Evolutionary conservation across 306 rosid genomes (phyloP), one percentile per base, ranked within the genome.

Genomic region (Heteromeles arbutifolia): DNA sequence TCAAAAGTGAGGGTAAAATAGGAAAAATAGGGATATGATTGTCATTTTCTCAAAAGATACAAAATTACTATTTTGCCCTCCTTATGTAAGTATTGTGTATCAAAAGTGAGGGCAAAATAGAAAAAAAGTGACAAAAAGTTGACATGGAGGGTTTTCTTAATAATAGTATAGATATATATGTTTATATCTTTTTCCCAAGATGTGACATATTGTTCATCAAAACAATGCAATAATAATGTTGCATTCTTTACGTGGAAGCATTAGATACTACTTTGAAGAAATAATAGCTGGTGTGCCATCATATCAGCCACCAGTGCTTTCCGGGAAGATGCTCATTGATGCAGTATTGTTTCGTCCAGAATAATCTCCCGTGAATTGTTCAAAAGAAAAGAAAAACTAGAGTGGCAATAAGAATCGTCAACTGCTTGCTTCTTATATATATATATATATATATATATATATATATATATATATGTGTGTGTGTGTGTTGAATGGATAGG

Each of bases 151-250:
- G n/a, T n/a, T n/a, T n/a, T n/a, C n/a, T n/a, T n/a, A n/a, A n/a
- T n/a, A n/a, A n/a, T n/a, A n/a, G n/a, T n/a, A n/a, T n/a, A n/a
- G n/a, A 29, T 44, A 58, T 52, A 9, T 41, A 41, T 18, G 65
- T 11, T 67, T 24, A 22, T 24, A 13, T 65, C 56, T 19, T 28
- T 80, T 28, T 79, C 26, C 65, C 67, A 63, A 56, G 89, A 88
- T 78, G 77, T 80, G 92, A 88, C 80, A 81, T 66, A 15, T 83
- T 83, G 87, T 88, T 84, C 90, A 74, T 14, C 68, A 48, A 24
- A 50, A 70, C 11, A 58, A 77, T 12, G 50, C 50, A 11, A 43
- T 11, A 11, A 14, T 14, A 4, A 15, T 34, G 17, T 25, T 73
- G 28, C 77, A 59, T 28, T 28, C 22, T 8, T 41, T 11, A 15